Conservation (phyloP, 345 rosid genomes). For the Aquilaria malaccensis region DNA sequence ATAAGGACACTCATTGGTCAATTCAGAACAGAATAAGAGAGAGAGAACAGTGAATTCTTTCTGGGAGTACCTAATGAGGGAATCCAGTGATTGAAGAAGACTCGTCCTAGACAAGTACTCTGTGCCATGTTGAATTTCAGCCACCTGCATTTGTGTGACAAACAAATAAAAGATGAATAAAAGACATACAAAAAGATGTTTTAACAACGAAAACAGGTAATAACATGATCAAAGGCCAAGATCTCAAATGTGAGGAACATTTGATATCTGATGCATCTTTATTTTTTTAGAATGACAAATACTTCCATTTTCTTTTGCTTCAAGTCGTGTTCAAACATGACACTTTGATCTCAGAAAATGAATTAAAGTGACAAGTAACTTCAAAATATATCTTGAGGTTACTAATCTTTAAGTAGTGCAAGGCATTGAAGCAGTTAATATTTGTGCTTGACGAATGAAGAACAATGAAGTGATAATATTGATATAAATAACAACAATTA, state of each 20-base stretch:
- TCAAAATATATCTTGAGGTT: no score
- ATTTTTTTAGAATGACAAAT: no score
- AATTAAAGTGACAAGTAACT: no score
- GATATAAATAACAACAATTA: no score
- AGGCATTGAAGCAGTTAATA: no score
- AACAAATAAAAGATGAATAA: neutral
- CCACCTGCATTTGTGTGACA: conserved; percentile 37
- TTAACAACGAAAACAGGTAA: neutral
- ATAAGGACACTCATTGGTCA: neutral
- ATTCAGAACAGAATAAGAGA: conserved; percentile 1
- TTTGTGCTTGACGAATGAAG: no score
- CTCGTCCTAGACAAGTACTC: conserved; percentile 64
- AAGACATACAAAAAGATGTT: neutral
- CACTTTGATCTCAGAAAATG: no score
- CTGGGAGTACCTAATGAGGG: conserved; percentile 55
- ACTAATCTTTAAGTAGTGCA: no score
- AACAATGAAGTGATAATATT: no score
- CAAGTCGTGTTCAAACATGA: no score
- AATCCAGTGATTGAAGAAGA: conserved; percentile 58
- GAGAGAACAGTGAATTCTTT: conserved; percentile 7
- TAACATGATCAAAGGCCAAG: neutral
- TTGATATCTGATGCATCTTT: no score
- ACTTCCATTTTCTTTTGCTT: no score
- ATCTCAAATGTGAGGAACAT: neutral
- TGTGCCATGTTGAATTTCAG: conserved; percentile 62